Evolutionary conservation across 306 rosid species (phyloP), one percentile per base, ranked within the genome.

Genomic region (Lupinus albus): DNA sequence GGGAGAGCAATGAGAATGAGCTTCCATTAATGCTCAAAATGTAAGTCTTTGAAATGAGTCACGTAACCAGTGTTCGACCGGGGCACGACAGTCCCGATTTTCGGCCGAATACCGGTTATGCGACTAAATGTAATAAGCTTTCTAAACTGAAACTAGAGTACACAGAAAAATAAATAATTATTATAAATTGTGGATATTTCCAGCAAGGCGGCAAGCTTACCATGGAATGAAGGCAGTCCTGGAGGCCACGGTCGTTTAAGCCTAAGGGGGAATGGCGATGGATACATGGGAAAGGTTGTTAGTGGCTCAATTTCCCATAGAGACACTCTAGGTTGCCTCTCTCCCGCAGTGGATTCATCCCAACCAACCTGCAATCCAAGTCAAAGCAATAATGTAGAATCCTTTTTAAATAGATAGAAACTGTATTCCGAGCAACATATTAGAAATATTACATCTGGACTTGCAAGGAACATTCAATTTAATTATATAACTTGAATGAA

Each of bases 321-420:
- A 15, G 99, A 88, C 11, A 93, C 99, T 79, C 99, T 85, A 46
- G 99, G 97, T 74, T 93, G 99, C 76, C 94, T 88, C 68, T 93
- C 99, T 50, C 99, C 99, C 8, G 99, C 97, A 1, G 99, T 93
- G 33, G 99, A 93, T 79, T 93, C 99, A 70, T 93, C 99, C 99
- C 99, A 93, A 48, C 99, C 99, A 72, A 93, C 99, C 99, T 93
- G 81, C 28, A 83, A 64, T 72, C 38, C 60, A 75, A 70, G 57
- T 28, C 62, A 60, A 52, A 20, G 11, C 28, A 52, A 11, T 71
- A 3, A 39, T 44, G 47, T 13, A 12, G 32, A 21, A 10, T 18
- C 16, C 28, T 25, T 25, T 25, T 25, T 21, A 12, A 12, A 53
- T 17, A 36, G 11, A 48, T 15, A 10, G 64, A 58, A 54, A 75